Evolutionary conservation across 2,329 filamentous ascomycete genomes (phyloP), one percentile per base, ranked within the genome.

Genomic region (Exophiala sp.): DNA sequence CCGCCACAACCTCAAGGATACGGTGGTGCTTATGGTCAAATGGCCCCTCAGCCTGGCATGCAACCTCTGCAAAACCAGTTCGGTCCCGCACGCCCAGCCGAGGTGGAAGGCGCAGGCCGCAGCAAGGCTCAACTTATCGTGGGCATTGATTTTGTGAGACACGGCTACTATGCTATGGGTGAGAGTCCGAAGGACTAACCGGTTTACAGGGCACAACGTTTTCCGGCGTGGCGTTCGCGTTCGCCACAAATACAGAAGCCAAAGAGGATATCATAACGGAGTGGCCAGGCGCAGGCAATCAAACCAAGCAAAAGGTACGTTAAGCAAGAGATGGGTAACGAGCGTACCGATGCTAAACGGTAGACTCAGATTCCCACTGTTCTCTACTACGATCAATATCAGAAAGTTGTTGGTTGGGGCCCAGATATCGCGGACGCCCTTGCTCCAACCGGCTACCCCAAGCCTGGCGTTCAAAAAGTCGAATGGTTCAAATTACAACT

Each of bases 401-500:
- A 98, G 66, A 96, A 97, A 70, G 93, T 98, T 42, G 93, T 97
- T n/a, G 93, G 93, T 62, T 98, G 93, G 93, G 93, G 93, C 56
- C 90, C 91, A 50, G 93, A 98, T 75, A 97, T 97, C 63, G 88
- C 93, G 54, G 91, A 97, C 71, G 93, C 93, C 58, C 80, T 97
- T 58, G 91, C 93, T 46, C 93, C 93, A 23, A 97, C 93, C 34
- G 93, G 93, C 57, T 97, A 97, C 69, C 93, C 93, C 61, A 97
- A 97, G 75, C 88, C 88, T 27, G 91, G 91, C 58, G 91, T 98
- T 61, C 93, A 97, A 71, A 97, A 97, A 74, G 91, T 97, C 19
- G 93, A 97, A 73, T 98, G 93, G 93, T 97, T 98, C 80, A 97
- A 97, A 77, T 80, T 98, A 60, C 93, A 98, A 73, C 82, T 98